phyloP scores from a whole-genome alignment of 257 asterid species.

The Solanum neorickii region DNA sequence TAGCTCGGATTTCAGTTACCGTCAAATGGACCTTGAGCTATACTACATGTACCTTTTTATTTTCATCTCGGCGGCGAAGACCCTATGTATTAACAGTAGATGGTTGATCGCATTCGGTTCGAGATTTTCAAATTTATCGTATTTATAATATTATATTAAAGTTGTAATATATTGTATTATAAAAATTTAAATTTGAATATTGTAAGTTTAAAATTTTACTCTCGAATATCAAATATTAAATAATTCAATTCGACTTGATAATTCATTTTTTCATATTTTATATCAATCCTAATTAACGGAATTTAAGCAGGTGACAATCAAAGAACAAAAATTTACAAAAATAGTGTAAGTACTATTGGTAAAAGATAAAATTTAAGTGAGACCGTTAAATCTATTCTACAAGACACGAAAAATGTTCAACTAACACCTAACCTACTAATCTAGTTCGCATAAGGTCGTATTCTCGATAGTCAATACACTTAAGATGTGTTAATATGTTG shows the following conservation, averaged over 20 bases:
- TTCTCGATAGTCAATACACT: neutral
- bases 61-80: neutral
- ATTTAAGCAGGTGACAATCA: too few species aligned
- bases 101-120: too few species aligned
- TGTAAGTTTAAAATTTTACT: too few species aligned
- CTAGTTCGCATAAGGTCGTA: neutral
- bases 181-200: too few species aligned
- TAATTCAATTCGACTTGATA: fast-evolving
- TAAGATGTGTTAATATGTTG: neutral
- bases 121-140: too few species aligned
- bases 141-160: too few species aligned
- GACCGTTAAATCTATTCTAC: neutral
- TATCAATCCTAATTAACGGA: neutral
- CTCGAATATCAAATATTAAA: neutral
- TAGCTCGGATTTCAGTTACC: neutral
- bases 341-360: neutral
- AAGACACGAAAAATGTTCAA: neutral
- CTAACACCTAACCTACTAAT: neutral
- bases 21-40: neutral
- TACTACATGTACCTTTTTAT: neutral
- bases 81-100: neutral
- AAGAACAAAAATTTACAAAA: neutral
- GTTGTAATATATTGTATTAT: too few species aligned
- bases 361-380: neutral
- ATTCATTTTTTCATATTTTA: too few species aligned